phyloP scores from a whole-genome alignment of 345 rosid genomes.

The Luvunga scandens region DNA sequence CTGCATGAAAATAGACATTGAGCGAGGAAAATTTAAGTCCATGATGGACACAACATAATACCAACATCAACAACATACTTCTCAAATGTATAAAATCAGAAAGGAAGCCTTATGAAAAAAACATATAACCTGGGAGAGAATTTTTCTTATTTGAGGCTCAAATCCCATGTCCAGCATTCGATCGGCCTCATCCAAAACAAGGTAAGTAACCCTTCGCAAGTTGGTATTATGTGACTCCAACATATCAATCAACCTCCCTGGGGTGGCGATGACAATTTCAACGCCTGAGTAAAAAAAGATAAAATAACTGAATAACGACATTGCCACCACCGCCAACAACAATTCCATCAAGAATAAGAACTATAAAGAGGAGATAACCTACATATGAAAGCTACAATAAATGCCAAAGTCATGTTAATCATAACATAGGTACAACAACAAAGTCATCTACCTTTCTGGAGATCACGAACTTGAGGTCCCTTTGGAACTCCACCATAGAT shows the following conservation, averaged over 20 bases:
- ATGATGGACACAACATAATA: not conserved
- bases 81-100: not conserved
- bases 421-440: constrained; percentile 30
- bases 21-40: not conserved
- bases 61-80: not conserved
- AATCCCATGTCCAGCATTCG: constrained; percentile 99
- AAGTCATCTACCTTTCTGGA: constrained; percentile 85
- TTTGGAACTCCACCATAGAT: constrained; percentile 99
- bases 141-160: constrained; percentile 93
- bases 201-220: constrained; percentile 91
- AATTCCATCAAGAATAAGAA: constrained; percentile 4
- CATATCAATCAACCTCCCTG: constrained; percentile 99
- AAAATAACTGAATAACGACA: not conserved
- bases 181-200: constrained; percentile 99
- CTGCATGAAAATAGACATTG: not conserved
- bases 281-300: constrained; percentile 50
- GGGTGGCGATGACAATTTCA: constrained; percentile 98
- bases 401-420: constrained; percentile 18
- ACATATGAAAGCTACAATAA: constrained; percentile 4
- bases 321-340: not conserved
- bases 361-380: constrained; percentile 6
- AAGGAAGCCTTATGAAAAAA: not conserved
- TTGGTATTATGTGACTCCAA: constrained; percentile 93
- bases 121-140: constrained; percentile 69
- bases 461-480: constrained; percentile 99